Evolutionary conservation across 495 filamentous ascomycete genomes (phyloP), one percentile per base, ranked within the genome.

Genomic region (Eremomyces bilateralis): DNA sequence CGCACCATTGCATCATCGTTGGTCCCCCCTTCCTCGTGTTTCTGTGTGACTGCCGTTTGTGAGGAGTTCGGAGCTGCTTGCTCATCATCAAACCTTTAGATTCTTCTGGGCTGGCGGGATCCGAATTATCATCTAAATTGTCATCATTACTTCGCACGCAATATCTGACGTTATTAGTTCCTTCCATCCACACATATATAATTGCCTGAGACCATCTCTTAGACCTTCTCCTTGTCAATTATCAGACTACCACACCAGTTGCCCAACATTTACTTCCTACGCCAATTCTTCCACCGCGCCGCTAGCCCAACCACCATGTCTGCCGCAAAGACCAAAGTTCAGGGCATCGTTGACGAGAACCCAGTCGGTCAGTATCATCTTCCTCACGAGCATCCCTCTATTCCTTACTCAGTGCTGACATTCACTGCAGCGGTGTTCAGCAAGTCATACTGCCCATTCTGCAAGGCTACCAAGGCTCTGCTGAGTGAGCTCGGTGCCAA

Each of bases 361-460:
- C 64, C 72, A 40, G 88, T 95, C 48, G 74, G 79, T 83, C 64
- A 30, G 75, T 68, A 34, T 36, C n/a, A n/a, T n/a, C n/a, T n/a
- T n/a, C n/a, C n/a, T n/a, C n/a, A n/a, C n/a, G n/a, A n/a, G n/a
- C n/a, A n/a, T n/a, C 25, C 3, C 34, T 31, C 18, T 16, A 17
- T 24, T 31, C 20, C 17, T 22, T n/a, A 33, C 28, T 25, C 17
- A 18, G n/a, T 28, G 18, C 3, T 4, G 20, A 1, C 20, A 15
- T 19, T 35, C 15, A 10, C 10, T 27, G 28, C 21, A 84, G 80
- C 84, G 40, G 77, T 97, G 43, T 97, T 97, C 68, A 79, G 71
- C 53, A 99, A 99, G 61, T 80, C 75, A 11, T 92, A 77, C 59
- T 99, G 88, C 67, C 84, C 85, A n/a, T 85, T 91, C 69, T 95